Conservation (phyloP, 2,329 filamentous ascomycete species). For the Sclerotinia borealis region DNA sequence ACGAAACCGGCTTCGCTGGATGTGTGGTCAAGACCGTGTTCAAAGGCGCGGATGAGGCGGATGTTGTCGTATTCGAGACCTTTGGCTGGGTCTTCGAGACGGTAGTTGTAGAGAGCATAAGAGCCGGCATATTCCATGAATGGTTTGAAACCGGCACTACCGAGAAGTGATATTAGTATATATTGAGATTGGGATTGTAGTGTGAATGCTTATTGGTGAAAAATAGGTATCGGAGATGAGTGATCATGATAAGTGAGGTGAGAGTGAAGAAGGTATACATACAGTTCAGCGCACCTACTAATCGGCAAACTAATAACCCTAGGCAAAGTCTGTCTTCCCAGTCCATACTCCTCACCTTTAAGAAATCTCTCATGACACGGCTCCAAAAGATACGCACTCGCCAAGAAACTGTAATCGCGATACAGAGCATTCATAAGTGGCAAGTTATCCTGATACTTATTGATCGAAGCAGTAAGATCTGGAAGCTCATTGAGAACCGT, state of each 20-base stretch:
- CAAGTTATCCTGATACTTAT: slow-evolving; percentile 67
- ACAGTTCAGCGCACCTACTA: slow-evolving; percentile 79
- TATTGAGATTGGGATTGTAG: not conserved
- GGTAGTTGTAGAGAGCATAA: slow-evolving; percentile 65
- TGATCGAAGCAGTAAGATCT: slow-evolving; percentile 67
- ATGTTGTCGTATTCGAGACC: slow-evolving; percentile 62
- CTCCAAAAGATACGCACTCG: slow-evolving; percentile 84
- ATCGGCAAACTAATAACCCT: slow-evolving; percentile 73
- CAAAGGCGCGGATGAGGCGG: slow-evolving; percentile 83
- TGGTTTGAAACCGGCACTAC: slow-evolving; percentile 68
- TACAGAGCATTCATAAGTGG: slow-evolving; percentile 81
- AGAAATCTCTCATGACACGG: slow-evolving; percentile 75
- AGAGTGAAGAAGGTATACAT: slow-evolving; percentile 39
- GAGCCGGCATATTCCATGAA: slow-evolving; percentile 82
- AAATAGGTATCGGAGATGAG: not conserved
- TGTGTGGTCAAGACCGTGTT: slow-evolving; percentile 76
- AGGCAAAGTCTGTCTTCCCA: slow-evolving; percentile 69
- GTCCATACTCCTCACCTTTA: slow-evolving; percentile 68
- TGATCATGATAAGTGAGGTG: not conserved
- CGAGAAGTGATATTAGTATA: not conserved
- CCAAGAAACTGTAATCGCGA: slow-evolving; percentile 85
- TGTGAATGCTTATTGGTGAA: slow-evolving; percentile 1
- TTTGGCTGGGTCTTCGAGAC: slow-evolving; percentile 47
- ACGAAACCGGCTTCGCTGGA: slow-evolving; percentile 95
- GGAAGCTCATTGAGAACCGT: slow-evolving; percentile 69